Conservation (phyloP, 2,329 filamentous ascomycete genomes). For the Botryotinia narcissicola region DNA sequence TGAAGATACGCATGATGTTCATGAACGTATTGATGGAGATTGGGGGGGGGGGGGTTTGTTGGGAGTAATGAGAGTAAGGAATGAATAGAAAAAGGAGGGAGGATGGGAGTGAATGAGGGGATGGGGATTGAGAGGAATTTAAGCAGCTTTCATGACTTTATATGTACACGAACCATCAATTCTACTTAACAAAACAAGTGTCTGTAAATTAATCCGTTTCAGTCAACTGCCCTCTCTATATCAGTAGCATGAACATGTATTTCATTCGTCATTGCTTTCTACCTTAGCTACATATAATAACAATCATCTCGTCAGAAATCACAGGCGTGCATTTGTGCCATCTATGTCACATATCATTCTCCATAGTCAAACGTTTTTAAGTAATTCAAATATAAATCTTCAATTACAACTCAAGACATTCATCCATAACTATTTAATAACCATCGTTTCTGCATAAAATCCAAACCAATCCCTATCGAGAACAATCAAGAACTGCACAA, state of each 20-base stretch:
- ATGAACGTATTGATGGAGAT: neutral
- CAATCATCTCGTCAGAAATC: neutral
- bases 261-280: neutral
- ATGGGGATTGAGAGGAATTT: too few relatives aligned
- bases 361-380: neutral
- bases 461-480: neutral
- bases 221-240: neutral
- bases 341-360: neutral
- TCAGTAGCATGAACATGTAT: neutral
- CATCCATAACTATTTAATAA: neutral
- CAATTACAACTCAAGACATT: neutral
- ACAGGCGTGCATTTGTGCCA: neutral
- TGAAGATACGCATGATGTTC: neutral
- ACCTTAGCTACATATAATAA: neutral
- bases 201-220: neutral
- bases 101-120: neutral
- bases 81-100: neutral
- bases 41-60: accelerated
- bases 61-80: neutral
- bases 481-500: neutral
- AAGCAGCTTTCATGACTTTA: neutral
- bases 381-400: neutral
- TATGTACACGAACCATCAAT: neutral
- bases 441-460: neutral
- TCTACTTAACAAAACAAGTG: neutral